A percentile compares a stretch with the other conserved stretches of the same genome.
These are phyloP conservation scores for Hydnomerulius pinastri DNA, from an alignment of 768 basidiomycete species.

Conservation along the genomic window DNA sequence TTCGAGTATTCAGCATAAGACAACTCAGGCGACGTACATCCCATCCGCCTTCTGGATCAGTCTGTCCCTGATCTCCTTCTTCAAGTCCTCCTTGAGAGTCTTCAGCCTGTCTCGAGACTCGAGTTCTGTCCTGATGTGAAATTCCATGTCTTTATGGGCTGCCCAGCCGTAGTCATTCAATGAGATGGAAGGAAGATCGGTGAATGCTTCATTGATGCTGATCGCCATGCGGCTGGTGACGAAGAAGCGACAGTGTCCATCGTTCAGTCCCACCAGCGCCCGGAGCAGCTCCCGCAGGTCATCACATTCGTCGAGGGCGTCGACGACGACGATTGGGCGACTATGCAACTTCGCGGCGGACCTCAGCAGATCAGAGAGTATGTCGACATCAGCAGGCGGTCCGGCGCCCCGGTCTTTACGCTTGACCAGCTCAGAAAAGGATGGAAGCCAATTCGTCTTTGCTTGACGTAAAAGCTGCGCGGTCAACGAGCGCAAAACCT, in stretches of 20 bases:
- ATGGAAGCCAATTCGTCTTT: background rate
- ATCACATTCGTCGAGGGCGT: conserved; percentile 16
- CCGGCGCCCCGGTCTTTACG: conserved; percentile 3
- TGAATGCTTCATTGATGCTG: background rate
- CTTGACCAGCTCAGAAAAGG: conserved; percentile 1
- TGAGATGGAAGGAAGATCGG: background rate
- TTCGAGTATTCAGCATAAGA: background rate
- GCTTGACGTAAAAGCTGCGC: conserved; percentile 2
- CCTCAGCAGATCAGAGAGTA: background rate
- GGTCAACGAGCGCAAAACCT: conserved; percentile 3
- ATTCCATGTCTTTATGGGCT: background rate
- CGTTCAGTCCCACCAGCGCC: background rate
- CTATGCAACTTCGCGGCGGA: background rate
- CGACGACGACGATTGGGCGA: conserved; percentile 6
- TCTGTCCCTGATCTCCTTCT: background rate
- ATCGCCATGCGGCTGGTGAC: conserved; percentile 1
- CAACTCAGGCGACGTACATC: background rate
- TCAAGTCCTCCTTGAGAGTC: background rate
- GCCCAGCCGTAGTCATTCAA: background rate
- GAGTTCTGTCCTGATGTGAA: conserved; percentile 1
- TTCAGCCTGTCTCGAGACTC: background rate
- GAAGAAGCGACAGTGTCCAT: conserved; percentile 3
- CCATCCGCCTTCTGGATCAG: conserved; percentile 1
- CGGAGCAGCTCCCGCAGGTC: background rate
- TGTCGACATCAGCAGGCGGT: background rate